These are phyloP conservation scores for Microthyrium microscopicum DNA, from an alignment of 2,329 filamentous ascomycete genomes.

Conservation along the genomic window DNA sequence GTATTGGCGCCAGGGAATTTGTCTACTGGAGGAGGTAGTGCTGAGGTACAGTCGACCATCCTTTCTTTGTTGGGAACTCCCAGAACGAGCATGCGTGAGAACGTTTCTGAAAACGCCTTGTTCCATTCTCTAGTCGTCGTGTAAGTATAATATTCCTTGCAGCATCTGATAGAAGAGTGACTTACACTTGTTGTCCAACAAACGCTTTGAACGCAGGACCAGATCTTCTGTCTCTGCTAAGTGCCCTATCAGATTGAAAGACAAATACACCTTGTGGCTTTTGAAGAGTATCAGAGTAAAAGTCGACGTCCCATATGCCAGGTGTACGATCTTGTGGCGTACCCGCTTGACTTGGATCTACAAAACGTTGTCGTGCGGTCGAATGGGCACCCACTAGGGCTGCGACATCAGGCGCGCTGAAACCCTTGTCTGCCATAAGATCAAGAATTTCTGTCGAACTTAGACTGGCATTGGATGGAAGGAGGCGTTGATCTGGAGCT, in stretches of 20 bases:
- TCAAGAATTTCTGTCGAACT: conserved; percentile 26
- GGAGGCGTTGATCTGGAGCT: conserved; percentile 5
- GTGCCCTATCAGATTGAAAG: conserved; percentile 5
- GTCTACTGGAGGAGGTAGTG: conserved; percentile 9
- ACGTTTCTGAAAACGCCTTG: conserved; percentile 3
- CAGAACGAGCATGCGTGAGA: background rate
- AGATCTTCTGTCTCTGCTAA: background rate
- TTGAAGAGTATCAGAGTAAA: conserved; percentile 12
- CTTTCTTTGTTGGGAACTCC: conserved; percentile 8
- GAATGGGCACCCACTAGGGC: conserved; percentile 40
- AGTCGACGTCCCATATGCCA: conserved; percentile 12
- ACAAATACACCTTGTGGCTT: background rate
- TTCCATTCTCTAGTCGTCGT: conserved; percentile 1
- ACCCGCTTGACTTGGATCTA: conserved; percentile 19
- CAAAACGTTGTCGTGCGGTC: conserved; percentile 28
- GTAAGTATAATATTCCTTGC: background rate
- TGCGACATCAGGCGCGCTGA: conserved; percentile 32
- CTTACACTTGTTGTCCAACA: conserved; percentile 3
- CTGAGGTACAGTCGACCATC: conserved; percentile 13
- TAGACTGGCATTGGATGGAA: conserved; percentile 20
- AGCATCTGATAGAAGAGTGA: background rate
- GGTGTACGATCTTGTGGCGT: conserved; percentile 8
- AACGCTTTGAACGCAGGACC: conserved; percentile 4
- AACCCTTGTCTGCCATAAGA: conserved; percentile 35
- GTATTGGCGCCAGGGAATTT: conserved; percentile 2